A percentile compares a stretch with the other conserved stretches of the same genome.
phyloP scores from a whole-genome alignment of 495 filamentous ascomycete genomes.

The Xylaria cubensis region DNA sequence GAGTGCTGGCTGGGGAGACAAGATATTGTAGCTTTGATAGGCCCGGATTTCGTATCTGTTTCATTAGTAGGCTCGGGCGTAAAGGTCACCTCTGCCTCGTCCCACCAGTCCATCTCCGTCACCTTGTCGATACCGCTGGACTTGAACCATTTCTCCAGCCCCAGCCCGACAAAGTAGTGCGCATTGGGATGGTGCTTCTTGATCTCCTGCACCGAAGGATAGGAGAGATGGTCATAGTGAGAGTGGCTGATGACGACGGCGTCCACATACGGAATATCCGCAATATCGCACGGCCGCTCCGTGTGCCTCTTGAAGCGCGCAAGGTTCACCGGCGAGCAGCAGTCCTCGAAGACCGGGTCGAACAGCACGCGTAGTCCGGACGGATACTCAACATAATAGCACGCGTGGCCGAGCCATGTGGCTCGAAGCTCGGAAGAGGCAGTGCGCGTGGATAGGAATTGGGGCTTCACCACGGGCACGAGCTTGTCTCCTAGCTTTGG shows the following conservation, averaged over 20 bases:
- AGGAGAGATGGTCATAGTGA: constrained; percentile 93
- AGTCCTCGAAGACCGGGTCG: constrained; percentile 91
- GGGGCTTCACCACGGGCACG: constrained; percentile 70
- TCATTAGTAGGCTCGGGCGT: constrained; percentile 47
- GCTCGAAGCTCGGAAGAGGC: constrained; percentile 71
- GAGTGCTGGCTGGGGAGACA: constrained; percentile 90
- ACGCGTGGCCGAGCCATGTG: constrained; percentile 97
- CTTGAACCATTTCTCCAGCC: constrained; percentile 88
- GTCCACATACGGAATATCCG: constrained; percentile 84
- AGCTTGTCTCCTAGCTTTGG: constrained; percentile 65
- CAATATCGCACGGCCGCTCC: constrained; percentile 74
- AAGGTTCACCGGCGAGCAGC: constrained; percentile 78
- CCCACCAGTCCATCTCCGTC: constrained; percentile 97
- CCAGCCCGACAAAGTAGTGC: constrained; percentile 88
- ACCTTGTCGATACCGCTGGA: constrained; percentile 70
- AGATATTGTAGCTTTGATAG: constrained; percentile 76
- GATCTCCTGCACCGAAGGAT: constrained; percentile 74
- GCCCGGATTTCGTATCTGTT: constrained; percentile 33
- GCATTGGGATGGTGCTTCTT: constrained; percentile 74
- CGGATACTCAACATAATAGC: constrained; percentile 93
- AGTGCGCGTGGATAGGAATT: constrained; percentile 67
- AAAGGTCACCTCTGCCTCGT: constrained; percentile 75
- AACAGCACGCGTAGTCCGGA: constrained; percentile 87
- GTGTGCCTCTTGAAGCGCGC: constrained; percentile 84
- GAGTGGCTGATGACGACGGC: constrained; percentile 91